Percentiles rank a stretch among this genome's conserved stretches.
Evolutionary conservation across 2,329 filamentous ascomycete species (phyloP).

Genomic region (Dactylellina parvicollis): DNA sequence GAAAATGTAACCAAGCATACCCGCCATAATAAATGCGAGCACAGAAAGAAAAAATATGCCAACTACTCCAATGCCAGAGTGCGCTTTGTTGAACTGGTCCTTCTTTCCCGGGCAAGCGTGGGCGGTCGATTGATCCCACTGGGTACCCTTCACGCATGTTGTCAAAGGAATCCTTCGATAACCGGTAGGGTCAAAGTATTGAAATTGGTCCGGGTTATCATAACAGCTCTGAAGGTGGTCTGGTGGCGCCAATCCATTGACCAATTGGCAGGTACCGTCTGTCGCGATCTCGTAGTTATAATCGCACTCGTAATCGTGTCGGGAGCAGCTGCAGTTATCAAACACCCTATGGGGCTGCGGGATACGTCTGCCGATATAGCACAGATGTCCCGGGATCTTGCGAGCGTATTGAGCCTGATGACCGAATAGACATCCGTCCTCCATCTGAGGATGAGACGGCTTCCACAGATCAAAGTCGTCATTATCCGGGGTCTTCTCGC

Average conservation of each 20-base stretch:
- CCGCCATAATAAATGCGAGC: slow-evolving; percentile 77
- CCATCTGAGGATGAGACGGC: slow-evolving; percentile 80
- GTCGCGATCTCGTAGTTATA: slow-evolving; percentile 88
- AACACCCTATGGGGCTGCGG: slow-evolving; percentile 75
- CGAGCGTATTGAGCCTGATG: slow-evolving; percentile 89
- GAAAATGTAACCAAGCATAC: slow-evolving; percentile 81
- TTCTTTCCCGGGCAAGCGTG: slow-evolving; percentile 81
- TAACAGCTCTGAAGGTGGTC: slow-evolving; percentile 70
- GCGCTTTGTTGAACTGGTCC: slow-evolving; percentile 78
- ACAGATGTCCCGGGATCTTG: slow-evolving; percentile 80
- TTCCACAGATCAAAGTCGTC: slow-evolving; percentile 87
- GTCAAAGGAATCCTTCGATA: slow-evolving; percentile 90
- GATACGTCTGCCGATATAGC: slow-evolving; percentile 82
- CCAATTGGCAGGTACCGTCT: slow-evolving; percentile 80
- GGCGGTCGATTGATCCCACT: slow-evolving; percentile 74
- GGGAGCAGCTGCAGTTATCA: slow-evolving; percentile 81
- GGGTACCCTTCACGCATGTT: slow-evolving; percentile 79
- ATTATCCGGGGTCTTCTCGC: slow-evolving; percentile 64
- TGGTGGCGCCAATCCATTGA: slow-evolving; percentile 74
- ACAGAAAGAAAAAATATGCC: slow-evolving; percentile 87
- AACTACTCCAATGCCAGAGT: slow-evolving; percentile 72
- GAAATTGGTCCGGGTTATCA: slow-evolving; percentile 73
- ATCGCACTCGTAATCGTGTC: slow-evolving; percentile 92
- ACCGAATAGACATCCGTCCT: slow-evolving; percentile 88
- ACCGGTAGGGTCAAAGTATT: slow-evolving; percentile 85